These are phyloP conservation scores for Dactylellina sp. DNA, from an alignment of 2,329 filamentous ascomycete genomes.

Conservation along the genomic window DNA sequence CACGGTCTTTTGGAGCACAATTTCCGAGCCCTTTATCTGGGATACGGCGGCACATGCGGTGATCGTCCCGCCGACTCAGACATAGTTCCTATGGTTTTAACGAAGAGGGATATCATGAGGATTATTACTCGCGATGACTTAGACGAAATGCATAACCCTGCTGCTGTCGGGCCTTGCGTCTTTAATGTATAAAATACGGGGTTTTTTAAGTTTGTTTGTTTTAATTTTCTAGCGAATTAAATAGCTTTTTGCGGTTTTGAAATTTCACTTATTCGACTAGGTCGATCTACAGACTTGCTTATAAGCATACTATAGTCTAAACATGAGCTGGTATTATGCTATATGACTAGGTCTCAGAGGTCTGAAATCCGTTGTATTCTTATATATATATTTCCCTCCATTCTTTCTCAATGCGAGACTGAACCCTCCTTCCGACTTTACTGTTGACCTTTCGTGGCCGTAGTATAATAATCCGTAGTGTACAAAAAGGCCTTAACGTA, in stretches of 20 bases:
- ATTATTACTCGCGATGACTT: conserved; percentile 26
- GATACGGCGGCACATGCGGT: conserved; percentile 30
- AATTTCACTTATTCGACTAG: too few species aligned
- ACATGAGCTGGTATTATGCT: too few species aligned
- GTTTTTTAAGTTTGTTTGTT: not conserved
- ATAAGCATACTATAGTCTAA: too few species aligned
- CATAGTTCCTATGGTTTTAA: conserved; percentile 34
- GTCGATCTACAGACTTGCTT: too few species aligned
- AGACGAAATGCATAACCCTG: conserved; percentile 2
- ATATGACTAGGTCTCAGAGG: too few species aligned
- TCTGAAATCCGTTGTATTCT: too few species aligned
- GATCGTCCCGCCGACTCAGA: conserved; percentile 39
- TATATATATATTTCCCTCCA: too few species aligned
- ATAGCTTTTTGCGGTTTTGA: too few species aligned
- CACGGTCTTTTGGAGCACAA: conserved; percentile 41
- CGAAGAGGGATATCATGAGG: conserved; percentile 37
- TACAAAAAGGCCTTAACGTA: conserved; percentile 48
- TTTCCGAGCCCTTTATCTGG: conserved; percentile 15
- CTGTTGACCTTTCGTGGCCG: not conserved
- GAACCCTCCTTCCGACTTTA: too few species aligned
- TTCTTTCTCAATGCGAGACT: too few species aligned
- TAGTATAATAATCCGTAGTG: conserved; percentile 40
- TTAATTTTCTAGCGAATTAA: too few species aligned
- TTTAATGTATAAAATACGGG: conserved; percentile 6
- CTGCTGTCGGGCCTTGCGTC: conserved; percentile 25